Evolutionary conservation across 441 rosid genomes (phyloP).

Genomic region (Jatropha multifida): DNA sequence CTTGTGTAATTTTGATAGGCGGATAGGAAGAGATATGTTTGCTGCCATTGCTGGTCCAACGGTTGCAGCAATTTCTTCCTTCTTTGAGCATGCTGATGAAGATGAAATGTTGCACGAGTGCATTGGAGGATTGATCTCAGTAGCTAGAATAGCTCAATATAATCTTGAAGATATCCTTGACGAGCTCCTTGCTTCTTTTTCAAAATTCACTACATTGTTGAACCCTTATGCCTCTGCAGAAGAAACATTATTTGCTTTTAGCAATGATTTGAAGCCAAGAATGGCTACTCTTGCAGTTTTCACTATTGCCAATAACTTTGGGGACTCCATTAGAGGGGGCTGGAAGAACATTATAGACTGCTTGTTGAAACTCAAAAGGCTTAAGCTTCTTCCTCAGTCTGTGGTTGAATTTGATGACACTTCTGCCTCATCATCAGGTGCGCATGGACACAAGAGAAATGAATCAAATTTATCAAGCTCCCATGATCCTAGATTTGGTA

Average conservation of each 20-base stretch:
- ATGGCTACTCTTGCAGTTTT: slow-evolving; percentile 94
- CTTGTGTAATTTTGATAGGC: slow-evolving; percentile 54
- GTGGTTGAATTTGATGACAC: slow-evolving; percentile 53
- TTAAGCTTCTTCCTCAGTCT: slow-evolving; percentile 79
- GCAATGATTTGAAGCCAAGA: slow-evolving; percentile 81
- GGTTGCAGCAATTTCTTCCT: slow-evolving; percentile 78
- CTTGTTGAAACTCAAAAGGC: slow-evolving; percentile 74
- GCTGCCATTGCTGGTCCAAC: slow-evolving; percentile 82
- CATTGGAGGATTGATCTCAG: slow-evolving; percentile 75
- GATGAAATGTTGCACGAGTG: slow-evolving; percentile 90
- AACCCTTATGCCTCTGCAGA: slow-evolving; percentile 92
- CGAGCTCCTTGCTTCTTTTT: slow-evolving; percentile 75
- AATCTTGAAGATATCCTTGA: slow-evolving; percentile 83
- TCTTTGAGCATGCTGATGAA: slow-evolving; percentile 85
- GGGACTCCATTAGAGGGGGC: slow-evolving; percentile 71
- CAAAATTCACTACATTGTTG: slow-evolving; percentile 73
- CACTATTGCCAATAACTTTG: slow-evolving; percentile 78
- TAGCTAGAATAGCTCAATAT: slow-evolving; percentile 75
- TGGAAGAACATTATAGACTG: slow-evolving; percentile 94
- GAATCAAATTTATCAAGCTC: slow-evolving; percentile 39
- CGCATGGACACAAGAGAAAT: slow-evolving; percentile 26
- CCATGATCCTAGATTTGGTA: slow-evolving; percentile 42
- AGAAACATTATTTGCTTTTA: slow-evolving; percentile 79
- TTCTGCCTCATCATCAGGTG: slow-evolving; percentile 32
- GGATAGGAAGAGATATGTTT: slow-evolving; percentile 87